These are phyloP conservation scores for Phytophthora lateralis DNA, from an alignment of 352 stramenopile genomes.

Conservation along the genomic window DNA sequence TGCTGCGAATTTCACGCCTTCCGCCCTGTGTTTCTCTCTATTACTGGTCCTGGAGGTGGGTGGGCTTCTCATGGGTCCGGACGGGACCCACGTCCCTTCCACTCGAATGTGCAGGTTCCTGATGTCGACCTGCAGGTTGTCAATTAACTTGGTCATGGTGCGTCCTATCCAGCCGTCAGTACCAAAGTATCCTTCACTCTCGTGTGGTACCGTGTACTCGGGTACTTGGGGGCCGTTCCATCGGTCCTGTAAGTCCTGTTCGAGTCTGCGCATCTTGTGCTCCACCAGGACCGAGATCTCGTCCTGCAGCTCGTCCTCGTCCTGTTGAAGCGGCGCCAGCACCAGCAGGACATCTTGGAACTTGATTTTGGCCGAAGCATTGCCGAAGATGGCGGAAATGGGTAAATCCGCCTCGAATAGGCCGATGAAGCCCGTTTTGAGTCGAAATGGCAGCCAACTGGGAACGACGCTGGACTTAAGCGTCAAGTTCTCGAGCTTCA, in stretches of 20 bases:
- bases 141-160: slow-evolving; percentile 90
- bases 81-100: slow-evolving; percentile 73
- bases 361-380: slow-evolving; percentile 81
- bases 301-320: slow-evolving; percentile 76
- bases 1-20: slow-evolving; percentile 69
- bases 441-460: slow-evolving; percentile 79
- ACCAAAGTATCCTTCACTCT: slow-evolving; percentile 89
- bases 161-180: slow-evolving; percentile 88
- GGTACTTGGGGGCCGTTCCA: slow-evolving; percentile 76
- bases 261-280: slow-evolving; percentile 71
- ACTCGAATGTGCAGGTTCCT: slow-evolving; percentile 88
- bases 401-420: slow-evolving; percentile 86
- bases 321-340: slow-evolving; percentile 69
- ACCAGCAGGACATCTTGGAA: slow-evolving; percentile 88
- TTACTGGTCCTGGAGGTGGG: slow-evolving; percentile 18
- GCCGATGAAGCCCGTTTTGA: slow-evolving; percentile 89
- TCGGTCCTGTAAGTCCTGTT: slow-evolving; percentile 81
- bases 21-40: slow-evolving; percentile 22
- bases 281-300: slow-evolving; percentile 57
- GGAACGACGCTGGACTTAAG: slow-evolving; percentile 85
- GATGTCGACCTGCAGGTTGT: slow-evolving; percentile 91
- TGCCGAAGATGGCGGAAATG: slow-evolving; percentile 88
- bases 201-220: slow-evolving; percentile 66
- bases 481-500: slow-evolving; percentile 89
- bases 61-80: slow-evolving; percentile 31